A percentile compares a stretch with the other conserved stretches of the same genome.
These are phyloP conservation scores for Eimeria mitis DNA, from an alignment of 169 alveolate genomes.

Conservation along the genomic window DNA sequence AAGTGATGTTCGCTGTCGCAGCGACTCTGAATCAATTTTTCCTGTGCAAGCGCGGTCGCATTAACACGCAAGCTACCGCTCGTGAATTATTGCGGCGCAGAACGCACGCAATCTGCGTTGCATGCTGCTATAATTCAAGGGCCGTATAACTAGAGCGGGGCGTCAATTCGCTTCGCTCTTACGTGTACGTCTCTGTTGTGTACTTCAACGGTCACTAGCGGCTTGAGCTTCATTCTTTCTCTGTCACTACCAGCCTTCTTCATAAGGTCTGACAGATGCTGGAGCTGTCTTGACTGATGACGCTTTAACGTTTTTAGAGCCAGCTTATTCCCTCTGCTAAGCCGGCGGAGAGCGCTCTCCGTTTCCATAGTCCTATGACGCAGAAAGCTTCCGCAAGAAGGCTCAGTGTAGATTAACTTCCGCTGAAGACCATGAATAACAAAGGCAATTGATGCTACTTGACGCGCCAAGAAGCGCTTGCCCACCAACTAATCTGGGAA, in stretches of 20 bases:
- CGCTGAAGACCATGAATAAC: background rate
- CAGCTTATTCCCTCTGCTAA: slow-evolving; percentile 92
- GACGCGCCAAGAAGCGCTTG: background rate
- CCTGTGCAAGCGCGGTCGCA: slow-evolving; percentile 78
- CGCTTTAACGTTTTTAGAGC: slow-evolving; percentile 92
- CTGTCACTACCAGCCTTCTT: slow-evolving; percentile 90
- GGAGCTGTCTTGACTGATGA: slow-evolving; percentile 92
- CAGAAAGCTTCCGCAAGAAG: background rate
- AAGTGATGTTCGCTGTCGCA: slow-evolving; percentile 93
- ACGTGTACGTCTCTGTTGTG: slow-evolving; percentile 94
- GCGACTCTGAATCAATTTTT: slow-evolving; percentile 89
- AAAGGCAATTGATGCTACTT: background rate
- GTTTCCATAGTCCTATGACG: slow-evolving; percentile 88
- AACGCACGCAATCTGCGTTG: background rate
- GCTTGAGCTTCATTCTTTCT: slow-evolving; percentile 93
- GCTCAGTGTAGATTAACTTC: background rate
- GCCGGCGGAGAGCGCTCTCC: slow-evolving; percentile 88
- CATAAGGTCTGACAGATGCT: slow-evolving; percentile 93
- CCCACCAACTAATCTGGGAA: slow-evolving; percentile 95
- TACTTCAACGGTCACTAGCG: slow-evolving; percentile 97
- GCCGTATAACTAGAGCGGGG: background rate
- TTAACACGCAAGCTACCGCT: background rate
- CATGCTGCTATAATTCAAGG: background rate
- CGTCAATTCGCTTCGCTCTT: background rate
- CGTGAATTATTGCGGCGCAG: too few species aligned